phyloP scores from a whole-genome alignment of 2,329 filamentous ascomycete species.

The Neurospora sp. region DNA sequence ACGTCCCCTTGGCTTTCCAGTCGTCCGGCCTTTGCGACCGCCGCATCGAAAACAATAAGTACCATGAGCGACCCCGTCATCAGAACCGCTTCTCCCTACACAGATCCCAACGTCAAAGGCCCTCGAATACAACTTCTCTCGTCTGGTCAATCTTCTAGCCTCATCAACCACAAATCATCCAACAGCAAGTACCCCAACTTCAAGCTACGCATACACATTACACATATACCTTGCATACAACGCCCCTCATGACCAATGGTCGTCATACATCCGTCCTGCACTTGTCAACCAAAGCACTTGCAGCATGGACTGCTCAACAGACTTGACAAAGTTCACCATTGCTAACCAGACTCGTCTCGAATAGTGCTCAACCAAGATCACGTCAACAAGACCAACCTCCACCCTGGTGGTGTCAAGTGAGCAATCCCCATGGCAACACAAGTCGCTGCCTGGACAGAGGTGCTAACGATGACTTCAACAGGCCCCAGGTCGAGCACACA shows the following conservation, averaged over 20 bases:
- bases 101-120: slow-evolving; percentile 34
- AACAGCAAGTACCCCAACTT: slow-evolving; percentile 8
- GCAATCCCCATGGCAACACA: slow-evolving; percentile 29
- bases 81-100: slow-evolving; percentile 35
- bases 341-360: slow-evolving; percentile 8
- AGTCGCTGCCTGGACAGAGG: background rate
- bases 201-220: background rate
- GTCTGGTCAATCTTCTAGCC: slow-evolving; percentile 18
- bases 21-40: background rate
- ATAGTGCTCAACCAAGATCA: slow-evolving; percentile 43
- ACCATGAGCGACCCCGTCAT: slow-evolving; percentile 31
- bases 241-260: background rate
- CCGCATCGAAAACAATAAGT: slow-evolving; percentile 19
- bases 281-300: background rate
- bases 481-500: slow-evolving; percentile 80
- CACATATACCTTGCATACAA: slow-evolving; percentile 12
- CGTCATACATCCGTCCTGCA: background rate
- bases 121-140: slow-evolving; percentile 31
- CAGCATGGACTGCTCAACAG: background rate
- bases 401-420: slow-evolving; percentile 84
- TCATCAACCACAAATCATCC: slow-evolving; percentile 23
- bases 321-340: background rate
- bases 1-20: slow-evolving; percentile 1
- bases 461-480: slow-evolving; percentile 29
- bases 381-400: slow-evolving; percentile 87